These are phyloP conservation scores for Mycena crocata DNA, from an alignment of 768 basidiomycete species.

Conservation along the genomic window DNA sequence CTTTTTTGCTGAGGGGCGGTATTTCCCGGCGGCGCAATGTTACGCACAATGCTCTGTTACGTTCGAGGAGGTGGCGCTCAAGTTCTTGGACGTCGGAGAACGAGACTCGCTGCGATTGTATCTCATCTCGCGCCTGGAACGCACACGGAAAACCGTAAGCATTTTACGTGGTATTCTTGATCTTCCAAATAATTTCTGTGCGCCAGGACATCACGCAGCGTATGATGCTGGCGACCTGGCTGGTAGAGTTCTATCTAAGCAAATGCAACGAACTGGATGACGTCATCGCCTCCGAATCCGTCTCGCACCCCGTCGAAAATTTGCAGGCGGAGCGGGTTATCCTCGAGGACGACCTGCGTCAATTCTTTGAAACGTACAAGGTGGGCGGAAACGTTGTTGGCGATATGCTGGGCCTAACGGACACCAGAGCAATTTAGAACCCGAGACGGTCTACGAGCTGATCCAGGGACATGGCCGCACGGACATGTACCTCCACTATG, in stretches of 20 bases:
- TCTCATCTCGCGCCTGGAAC: slow-evolving; percentile 86
- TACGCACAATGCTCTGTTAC: slow-evolving; percentile 89
- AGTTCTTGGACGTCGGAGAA: slow-evolving; percentile 90
- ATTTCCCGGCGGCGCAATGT: slow-evolving; percentile 91
- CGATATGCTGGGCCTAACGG: not conserved
- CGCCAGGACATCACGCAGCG: slow-evolving; percentile 89
- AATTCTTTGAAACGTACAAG: slow-evolving; percentile 96
- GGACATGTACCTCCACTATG: slow-evolving; percentile 93
- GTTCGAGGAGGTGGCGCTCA: slow-evolving; percentile 93
- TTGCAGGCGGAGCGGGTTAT: slow-evolving; percentile 82
- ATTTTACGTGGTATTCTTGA: not conserved
- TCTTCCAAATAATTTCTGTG: not conserved
- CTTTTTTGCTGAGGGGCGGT: slow-evolving; percentile 82
- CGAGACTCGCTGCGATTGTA: slow-evolving; percentile 92
- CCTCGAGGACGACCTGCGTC: slow-evolving; percentile 91
- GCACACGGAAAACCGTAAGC: slow-evolving; percentile 84
- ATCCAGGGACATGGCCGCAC: slow-evolving; percentile 94
- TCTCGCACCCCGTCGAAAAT: slow-evolving; percentile 87
- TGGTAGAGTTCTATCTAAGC: slow-evolving; percentile 96
- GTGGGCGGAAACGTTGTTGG: slow-evolving; percentile 50
- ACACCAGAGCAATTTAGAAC: slow-evolving; percentile 82
- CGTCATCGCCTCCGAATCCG: slow-evolving; percentile 86
- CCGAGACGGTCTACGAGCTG: slow-evolving; percentile 88
- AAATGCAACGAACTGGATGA: slow-evolving; percentile 98
- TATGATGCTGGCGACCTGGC: slow-evolving; percentile 98